Evolutionary conservation across 768 basidiomycete species (phyloP).

Genomic region (Boletellus ananas): DNA sequence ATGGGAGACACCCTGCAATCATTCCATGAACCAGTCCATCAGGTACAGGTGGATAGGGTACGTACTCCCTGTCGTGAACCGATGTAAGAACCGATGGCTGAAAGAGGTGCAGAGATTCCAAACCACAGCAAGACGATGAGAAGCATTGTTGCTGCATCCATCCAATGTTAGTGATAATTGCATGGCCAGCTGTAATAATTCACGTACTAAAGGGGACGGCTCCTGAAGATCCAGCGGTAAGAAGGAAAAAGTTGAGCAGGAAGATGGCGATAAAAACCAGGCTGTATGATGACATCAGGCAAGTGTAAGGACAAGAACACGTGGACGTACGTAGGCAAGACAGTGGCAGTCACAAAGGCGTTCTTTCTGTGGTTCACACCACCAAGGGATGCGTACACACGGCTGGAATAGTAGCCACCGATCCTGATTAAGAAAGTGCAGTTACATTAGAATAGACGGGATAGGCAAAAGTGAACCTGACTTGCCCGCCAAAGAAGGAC

Average conservation of each 20-base stretch:
- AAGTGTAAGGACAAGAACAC: neutral
- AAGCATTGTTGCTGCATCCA: conserved; percentile 67
- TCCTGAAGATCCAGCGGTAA: conserved; percentile 83
- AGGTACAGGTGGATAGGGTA: neutral
- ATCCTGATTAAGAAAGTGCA: conserved; percentile 44
- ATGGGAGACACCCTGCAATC: conserved; percentile 58
- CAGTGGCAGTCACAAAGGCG: conserved; percentile 82
- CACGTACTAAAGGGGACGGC: conserved; percentile 88
- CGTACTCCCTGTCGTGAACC: conserved; percentile 85
- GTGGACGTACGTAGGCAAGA: conserved; percentile 73
- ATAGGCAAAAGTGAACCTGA: neutral
- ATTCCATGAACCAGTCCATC: conserved; percentile 6
- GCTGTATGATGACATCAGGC: conserved; percentile 37
- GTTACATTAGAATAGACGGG: neutral
- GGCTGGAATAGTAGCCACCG: conserved; percentile 83
- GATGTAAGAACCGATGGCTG: conserved; percentile 79
- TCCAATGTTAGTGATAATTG: neutral
- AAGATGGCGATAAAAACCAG: conserved; percentile 83
- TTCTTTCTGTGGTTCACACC: conserved; percentile 78
- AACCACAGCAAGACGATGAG: conserved; percentile 87
- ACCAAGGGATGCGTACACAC: conserved; percentile 70
- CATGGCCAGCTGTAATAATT: neutral
- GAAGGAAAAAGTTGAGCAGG: conserved; percentile 86
- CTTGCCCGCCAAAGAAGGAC: conserved; percentile 86
- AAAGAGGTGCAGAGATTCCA: conserved; percentile 88